These are phyloP conservation scores for Salix brachista DNA, from an alignment of 345 rosid species.

Conservation along the genomic window DNA sequence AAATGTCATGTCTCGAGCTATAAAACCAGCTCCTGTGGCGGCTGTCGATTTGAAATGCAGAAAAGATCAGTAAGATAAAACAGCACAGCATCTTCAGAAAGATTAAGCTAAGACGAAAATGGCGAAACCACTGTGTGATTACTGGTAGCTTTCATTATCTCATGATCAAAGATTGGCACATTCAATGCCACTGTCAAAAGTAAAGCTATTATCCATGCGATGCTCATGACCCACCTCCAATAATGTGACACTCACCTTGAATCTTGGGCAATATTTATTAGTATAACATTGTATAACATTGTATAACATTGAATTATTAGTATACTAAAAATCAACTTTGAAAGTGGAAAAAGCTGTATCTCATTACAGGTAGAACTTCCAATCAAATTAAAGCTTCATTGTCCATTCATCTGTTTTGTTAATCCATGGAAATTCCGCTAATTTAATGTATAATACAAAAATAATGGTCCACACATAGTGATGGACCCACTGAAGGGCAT, in stretches of 20 bases:
- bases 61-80: not conserved
- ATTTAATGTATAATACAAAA: too few species aligned
- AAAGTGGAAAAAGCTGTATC: too few species aligned
- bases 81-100: not conserved
- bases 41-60: slow-evolving; percentile 32
- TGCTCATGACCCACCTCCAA: slow-evolving; percentile 17
- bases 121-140: not conserved
- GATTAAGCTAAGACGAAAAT: not conserved
- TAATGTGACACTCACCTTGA: slow-evolving; percentile 1
- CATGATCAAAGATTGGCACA: not conserved
- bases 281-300: too few species aligned
- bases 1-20: slow-evolving; percentile 89
- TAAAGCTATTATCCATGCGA: slow-evolving; percentile 1
- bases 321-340: too few species aligned
- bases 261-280: not conserved
- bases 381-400: too few species aligned
- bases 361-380: too few species aligned
- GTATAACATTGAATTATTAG: too few species aligned
- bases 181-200: not conserved
- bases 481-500: too few species aligned
- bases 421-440: too few species aligned
- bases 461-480: too few species aligned
- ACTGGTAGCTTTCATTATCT: not conserved
- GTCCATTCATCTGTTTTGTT: too few species aligned
- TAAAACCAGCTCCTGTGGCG: slow-evolving; percentile 87